phyloP scores from a whole-genome alignment of 2,329 filamentous ascomycete genomes.

The Calcarisporium arbuscula region DNA sequence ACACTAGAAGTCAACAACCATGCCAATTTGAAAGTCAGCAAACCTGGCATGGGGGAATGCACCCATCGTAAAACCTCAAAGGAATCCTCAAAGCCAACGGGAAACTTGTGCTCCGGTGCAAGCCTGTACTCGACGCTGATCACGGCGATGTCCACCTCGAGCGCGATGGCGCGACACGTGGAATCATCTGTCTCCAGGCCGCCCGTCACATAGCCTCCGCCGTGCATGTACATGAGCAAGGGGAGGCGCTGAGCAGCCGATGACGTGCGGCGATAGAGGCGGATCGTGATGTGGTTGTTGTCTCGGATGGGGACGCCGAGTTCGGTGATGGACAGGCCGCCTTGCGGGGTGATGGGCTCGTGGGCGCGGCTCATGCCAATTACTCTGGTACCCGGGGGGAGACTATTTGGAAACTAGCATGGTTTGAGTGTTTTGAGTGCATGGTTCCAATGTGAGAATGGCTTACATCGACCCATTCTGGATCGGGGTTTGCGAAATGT shows the following conservation, averaged over 20 bases:
- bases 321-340: slow-evolving; percentile 16
- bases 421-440: background rate
- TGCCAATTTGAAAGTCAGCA: no score
- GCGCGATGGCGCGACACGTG: slow-evolving; percentile 17
- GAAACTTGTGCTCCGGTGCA: slow-evolving; percentile 44
- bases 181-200: slow-evolving; percentile 21
- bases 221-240: slow-evolving; percentile 19
- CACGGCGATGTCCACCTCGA: slow-evolving; percentile 23
- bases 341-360: slow-evolving; percentile 15
- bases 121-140: slow-evolving; percentile 45
- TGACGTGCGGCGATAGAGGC: slow-evolving; percentile 13
- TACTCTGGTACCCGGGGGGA: slow-evolving; percentile 10
- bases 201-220: slow-evolving; percentile 18
- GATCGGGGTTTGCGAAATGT: slow-evolving; percentile 9
- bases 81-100: slow-evolving; percentile 36
- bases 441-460: background rate
- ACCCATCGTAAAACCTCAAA: slow-evolving; percentile 31
- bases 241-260: slow-evolving; percentile 9
- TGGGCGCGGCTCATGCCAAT: slow-evolving; percentile 13
- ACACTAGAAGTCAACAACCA: no score
- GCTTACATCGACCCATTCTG: slow-evolving; percentile 11
- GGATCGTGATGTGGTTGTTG: slow-evolving; percentile 11
- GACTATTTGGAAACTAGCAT: slow-evolving; percentile 19
- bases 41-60: background rate
- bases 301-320: slow-evolving; percentile 16